Conservation (phyloP, 306 rosid genomes). For the Lablab purpureus region DNA sequence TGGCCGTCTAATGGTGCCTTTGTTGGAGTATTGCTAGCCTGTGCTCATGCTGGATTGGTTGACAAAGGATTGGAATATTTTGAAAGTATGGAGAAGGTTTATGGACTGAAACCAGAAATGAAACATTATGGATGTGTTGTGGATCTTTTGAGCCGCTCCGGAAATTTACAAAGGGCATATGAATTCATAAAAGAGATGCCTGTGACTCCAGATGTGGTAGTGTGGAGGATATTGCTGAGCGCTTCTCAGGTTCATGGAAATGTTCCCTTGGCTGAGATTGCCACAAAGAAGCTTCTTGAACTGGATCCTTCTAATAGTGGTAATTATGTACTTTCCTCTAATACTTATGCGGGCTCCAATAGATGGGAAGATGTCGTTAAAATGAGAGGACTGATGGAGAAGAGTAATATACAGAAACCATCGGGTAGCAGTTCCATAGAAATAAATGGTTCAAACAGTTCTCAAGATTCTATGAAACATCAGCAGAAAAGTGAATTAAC, state of each 20-base stretch:
- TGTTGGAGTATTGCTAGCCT: slow-evolving; percentile 79
- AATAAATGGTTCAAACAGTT: slow-evolving; percentile 47
- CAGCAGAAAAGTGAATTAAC: slow-evolving; percentile 8
- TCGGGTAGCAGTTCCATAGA: slow-evolving; percentile 79
- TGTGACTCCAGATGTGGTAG: slow-evolving; percentile 66
- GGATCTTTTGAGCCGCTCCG: slow-evolving; percentile 87
- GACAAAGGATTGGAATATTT: slow-evolving; percentile 77
- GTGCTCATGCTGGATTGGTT: slow-evolving; percentile 86
- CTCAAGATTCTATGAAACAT: slow-evolving; percentile 33
- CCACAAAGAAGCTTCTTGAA: slow-evolving; percentile 74
- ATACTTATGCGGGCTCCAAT: slow-evolving; percentile 68
- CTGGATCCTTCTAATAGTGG: slow-evolving; percentile 78
- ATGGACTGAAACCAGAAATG: slow-evolving; percentile 76
- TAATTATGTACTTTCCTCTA: slow-evolving; percentile 77
- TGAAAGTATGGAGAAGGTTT: slow-evolving; percentile 71
- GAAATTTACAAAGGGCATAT: slow-evolving; percentile 75
- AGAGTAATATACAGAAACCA: slow-evolving; percentile 73
- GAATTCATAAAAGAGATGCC: slow-evolving; percentile 78
- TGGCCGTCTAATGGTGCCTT: slow-evolving; percentile 75
- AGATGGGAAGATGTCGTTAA: slow-evolving; percentile 89
- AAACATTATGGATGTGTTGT: slow-evolving; percentile 83
- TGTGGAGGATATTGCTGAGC: slow-evolving; percentile 83
- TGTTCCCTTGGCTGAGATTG: slow-evolving; percentile 75
- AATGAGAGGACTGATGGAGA: slow-evolving; percentile 78
- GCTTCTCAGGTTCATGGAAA: slow-evolving; percentile 85